Evolutionary conservation across 1,284 basidiomycete species (phyloP), one percentile per base, ranked within the genome.

Genomic region (Boletus semigastroideus): DNA sequence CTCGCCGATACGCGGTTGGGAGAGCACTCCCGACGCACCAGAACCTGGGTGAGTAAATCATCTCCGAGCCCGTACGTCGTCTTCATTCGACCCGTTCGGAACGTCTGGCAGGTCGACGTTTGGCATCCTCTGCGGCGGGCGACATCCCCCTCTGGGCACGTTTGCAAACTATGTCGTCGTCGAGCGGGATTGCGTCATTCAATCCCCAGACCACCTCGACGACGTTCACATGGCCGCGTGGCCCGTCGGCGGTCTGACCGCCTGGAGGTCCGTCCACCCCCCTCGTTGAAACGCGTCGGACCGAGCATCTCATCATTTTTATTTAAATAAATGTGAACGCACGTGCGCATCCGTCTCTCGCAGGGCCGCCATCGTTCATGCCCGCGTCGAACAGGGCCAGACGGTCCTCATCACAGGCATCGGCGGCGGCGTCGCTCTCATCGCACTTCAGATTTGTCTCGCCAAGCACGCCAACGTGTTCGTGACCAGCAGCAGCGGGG

Each of bases 371-470:
- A 75, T 87, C 37, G 79, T 91, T 34, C 86, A 92, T 59, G 92
- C 80, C 0, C 67, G 75, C 5, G 79, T 92, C 6, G 57, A 78
- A 47, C 64, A 72, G 9, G 89, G 84, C 5, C 82, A 93, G 42
- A 88, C 85, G 51, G 75, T 94, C 31, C 79, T 94, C 34, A 86
- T 94, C 49, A 90, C 87, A 2, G 88, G 88, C 14, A 81, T 87
- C 37, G 87, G 86, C n/a, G 86, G 92, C 12, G 92, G 92, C 8
- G 92, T 94, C 27, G 92, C 92, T 0, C 74, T 94, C 20, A 63
- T 83, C 34, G 86, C 90, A 0, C 69, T 94, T 47, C 92, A 94
- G 65, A 71, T 94, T 20, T 89, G 86, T 61, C 63, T 92, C 1
- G 90, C 88, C 0, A 80, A 79, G 59, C 89, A 90, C 9, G 90